Evolutionary conservation across 805 yeast species (phyloP).

Genomic region (Saturnispora ahearnii): DNA sequence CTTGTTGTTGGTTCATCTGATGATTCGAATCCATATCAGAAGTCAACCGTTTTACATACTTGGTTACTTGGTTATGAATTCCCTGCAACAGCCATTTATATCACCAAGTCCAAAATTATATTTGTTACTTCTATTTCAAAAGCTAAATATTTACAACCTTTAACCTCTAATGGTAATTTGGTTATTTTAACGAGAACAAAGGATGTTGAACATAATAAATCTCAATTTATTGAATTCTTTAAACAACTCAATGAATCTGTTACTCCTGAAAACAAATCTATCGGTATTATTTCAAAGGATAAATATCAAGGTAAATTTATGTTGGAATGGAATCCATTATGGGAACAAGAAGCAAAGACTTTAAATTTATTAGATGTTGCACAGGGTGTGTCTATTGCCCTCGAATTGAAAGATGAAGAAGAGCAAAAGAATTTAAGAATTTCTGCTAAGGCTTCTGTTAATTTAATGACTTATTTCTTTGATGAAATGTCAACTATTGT

Average conservation of each 20-base stretch:
- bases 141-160: conserved; percentile 64
- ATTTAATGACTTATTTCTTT: conserved; percentile 72
- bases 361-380: conserved; percentile 45
- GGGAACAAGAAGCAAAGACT: conserved; percentile 26
- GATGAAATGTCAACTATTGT: conserved; percentile 82
- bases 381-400: conserved; percentile 41
- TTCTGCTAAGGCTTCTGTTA: conserved; percentile 71
- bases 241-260: conserved; percentile 37
- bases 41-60: conserved; percentile 75
- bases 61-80: conserved; percentile 95
- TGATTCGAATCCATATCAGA: conserved; percentile 83
- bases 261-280: conserved; percentile 26
- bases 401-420: conserved; percentile 72
- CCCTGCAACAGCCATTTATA: conserved; percentile 74
- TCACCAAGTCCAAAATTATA: conserved; percentile 49
- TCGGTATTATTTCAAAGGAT: conserved; percentile 72
- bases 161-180: conserved; percentile 32
- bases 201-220: conserved; percentile 67
- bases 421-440: conserved; percentile 57
- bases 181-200: conserved; percentile 70
- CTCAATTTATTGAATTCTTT: conserved; percentile 51
- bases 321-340: conserved; percentile 59
- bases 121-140: conserved; percentile 78
- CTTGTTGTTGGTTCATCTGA: conserved; percentile 78
- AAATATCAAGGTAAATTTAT: conserved; percentile 76